Conservation (phyloP, 2,329 filamentous ascomycete genomes). For the Fusarium zealandicum region DNA sequence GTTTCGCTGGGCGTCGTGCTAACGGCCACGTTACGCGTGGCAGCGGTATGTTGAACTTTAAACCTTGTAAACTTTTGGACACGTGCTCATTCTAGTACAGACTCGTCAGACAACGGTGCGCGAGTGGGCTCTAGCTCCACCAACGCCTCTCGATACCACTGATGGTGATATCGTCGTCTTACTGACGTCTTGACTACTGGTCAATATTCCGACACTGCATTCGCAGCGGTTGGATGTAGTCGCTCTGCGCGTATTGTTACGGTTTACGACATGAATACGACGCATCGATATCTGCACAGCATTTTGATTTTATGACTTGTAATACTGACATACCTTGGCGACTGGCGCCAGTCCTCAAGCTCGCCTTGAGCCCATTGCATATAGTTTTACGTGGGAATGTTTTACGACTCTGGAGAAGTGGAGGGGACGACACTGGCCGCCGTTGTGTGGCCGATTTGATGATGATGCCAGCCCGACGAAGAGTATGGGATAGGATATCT, state of each 20-base stretch:
- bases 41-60: slow-evolving; percentile 58
- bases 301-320: slow-evolving; percentile 49
- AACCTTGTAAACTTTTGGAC: background rate
- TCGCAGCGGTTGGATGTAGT: slow-evolving; percentile 8
- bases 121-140: slow-evolving; percentile 48
- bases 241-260: slow-evolving; percentile 29
- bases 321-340: slow-evolving; percentile 45
- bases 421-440: slow-evolving; percentile 18
- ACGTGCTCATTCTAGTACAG: slow-evolving; percentile 39
- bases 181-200: slow-evolving; percentile 5
- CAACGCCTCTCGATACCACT: slow-evolving; percentile 49
- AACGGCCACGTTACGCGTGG: slow-evolving; percentile 69
- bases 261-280: slow-evolving; percentile 39
- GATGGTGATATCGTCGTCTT: slow-evolving; percentile 20
- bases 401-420: slow-evolving; percentile 38
- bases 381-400: slow-evolving; percentile 44
- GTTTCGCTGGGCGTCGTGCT: slow-evolving; percentile 62
- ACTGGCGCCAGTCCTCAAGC: slow-evolving; percentile 25
- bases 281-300: slow-evolving; percentile 39
- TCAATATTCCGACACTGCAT: slow-evolving; percentile 13
- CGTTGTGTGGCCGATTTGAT: slow-evolving; percentile 43
- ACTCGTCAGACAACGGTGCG: slow-evolving; percentile 54
- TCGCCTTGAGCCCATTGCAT: slow-evolving; percentile 38
- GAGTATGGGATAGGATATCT: slow-evolving; percentile 49
- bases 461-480: slow-evolving; percentile 51